Percentiles rank a stretch among this genome's conserved stretches.
Conservation (phyloP, 345 rosid genomes). For the Citrus hindsii region DNA sequence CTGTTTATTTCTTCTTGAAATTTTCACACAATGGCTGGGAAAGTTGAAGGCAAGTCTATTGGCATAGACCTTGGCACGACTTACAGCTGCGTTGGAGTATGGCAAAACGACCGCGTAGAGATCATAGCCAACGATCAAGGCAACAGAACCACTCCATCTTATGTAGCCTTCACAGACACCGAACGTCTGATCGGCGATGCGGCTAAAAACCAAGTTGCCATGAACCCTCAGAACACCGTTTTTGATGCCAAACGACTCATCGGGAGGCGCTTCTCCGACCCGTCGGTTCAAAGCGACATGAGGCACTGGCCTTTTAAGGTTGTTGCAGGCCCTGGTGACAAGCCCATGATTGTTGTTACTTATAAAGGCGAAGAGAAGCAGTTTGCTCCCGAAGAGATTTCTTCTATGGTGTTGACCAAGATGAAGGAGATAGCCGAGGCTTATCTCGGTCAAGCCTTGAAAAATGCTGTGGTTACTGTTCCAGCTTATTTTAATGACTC, state of each 20-base stretch:
- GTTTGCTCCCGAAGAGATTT: constrained; percentile 28
- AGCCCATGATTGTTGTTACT: constrained; percentile 29
- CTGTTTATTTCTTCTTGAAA: neutral
- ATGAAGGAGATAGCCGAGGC: constrained; percentile 22
- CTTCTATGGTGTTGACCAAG: constrained; percentile 25
- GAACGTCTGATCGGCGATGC: constrained; percentile 37
- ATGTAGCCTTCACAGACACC: constrained; percentile 37
- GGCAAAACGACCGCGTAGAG: constrained; percentile 35
- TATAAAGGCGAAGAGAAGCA: constrained; percentile 30
- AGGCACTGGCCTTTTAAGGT: constrained; percentile 31
- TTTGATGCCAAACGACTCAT: constrained; percentile 32
- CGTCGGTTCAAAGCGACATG: constrained; percentile 24
- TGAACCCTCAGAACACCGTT: constrained; percentile 36
- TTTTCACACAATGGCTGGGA: neutral
- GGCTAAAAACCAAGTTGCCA: constrained; percentile 37
- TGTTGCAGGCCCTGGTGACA: constrained; percentile 20
- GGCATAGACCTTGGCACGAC: constrained; percentile 37
- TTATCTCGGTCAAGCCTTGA: constrained; percentile 11
- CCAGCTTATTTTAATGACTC: constrained; percentile 29
- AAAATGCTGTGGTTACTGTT: constrained; percentile 24
- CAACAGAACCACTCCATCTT: constrained; percentile 36
- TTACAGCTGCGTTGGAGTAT: constrained; percentile 36
- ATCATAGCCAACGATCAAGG: constrained; percentile 41
- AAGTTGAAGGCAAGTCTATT: constrained; percentile 27
- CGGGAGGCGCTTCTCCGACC: constrained; percentile 28